Base-by-base conservation (phyloP, 768 basidiomycete genomes). In the Austroboletus festivus region DNA sequence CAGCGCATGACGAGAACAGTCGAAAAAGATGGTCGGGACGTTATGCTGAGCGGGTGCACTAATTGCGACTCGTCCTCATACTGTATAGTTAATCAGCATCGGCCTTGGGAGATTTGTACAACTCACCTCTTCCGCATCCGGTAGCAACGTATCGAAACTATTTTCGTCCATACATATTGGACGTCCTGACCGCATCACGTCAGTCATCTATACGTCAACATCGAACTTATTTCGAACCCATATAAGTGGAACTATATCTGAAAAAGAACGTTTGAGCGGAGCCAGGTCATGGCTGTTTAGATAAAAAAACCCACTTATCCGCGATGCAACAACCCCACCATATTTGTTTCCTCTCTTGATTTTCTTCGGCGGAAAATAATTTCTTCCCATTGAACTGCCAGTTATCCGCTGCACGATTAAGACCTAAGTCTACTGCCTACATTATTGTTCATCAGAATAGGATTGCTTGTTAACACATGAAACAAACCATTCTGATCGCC, bases 271-370 rank as follows among this genome's bases (percentile, higher is more conserved):
- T 30, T 51, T 47, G 42, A 46, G 46, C 31, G 35, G 20, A 24
- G 19, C 42, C 18, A 42, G 20, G 38, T 42, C 28, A 46, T n/a
- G n/a, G 47, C 20, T 28, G 28, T n/a, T n/a, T n/a, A n/a, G n/a
- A n/a, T n/a, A n/a, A 26, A 50, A n/a, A 26, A 38, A 55, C 77
- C 26, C 53, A 87, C 86, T 84, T 78, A 57, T 91, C 86, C 37
- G 80, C 79, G 37, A 83, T 69, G 56, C 79, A 77, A 60, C 86
- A 89, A 15, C 77, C 73, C 85, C 86, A 89, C 88, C 88, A 91
- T 37, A 89, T 84, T 54, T 87, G 85, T 42, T 81, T 79, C 52
- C 88, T 76, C 5, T 75, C 78, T 62, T 89, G 85, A 23, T 78
- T 81, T 63, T 90, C 89, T 57, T 81, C 75, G 13, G 68, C 61